Evolutionary conservation across 2,329 filamentous ascomycete genomes (phyloP).

Genomic region (Colletotrichum tropicale): DNA sequence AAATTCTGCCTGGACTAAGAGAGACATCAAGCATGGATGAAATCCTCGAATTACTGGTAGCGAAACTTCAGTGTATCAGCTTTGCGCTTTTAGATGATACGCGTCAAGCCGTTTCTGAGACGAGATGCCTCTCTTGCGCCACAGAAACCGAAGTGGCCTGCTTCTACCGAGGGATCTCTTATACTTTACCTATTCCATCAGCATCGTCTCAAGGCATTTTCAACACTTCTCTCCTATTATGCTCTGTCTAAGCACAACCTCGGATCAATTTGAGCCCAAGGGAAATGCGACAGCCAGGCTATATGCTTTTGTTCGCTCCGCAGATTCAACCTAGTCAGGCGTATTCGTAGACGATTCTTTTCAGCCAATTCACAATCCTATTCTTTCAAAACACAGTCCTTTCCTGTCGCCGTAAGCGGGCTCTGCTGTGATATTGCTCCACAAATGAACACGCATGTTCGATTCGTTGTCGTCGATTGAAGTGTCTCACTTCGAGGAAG

Average conservation of each 20-base stretch:
- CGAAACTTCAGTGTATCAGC: background rate
- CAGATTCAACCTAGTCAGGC: background rate
- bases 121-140: background rate
- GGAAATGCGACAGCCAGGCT: background rate
- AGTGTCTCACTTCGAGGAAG: background rate
- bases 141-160: fast-evolving
- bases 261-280: background rate
- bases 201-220: background rate
- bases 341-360: background rate
- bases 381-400: background rate
- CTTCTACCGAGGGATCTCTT: background rate
- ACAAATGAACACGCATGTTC: background rate
- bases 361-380: background rate
- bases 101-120: fast-evolving
- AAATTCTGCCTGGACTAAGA: background rate
- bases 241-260: background rate
- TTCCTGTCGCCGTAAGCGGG: background rate
- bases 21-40: background rate
- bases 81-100: background rate
- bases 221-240: background rate
- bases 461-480: background rate
- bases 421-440: background rate
- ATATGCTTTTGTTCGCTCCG: background rate
- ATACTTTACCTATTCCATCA: background rate
- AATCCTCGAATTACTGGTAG: background rate